Percentiles rank a stretch among this genome's conserved stretches.
These are phyloP conservation scores for Rutidosis leptorrhynchoides DNA, from an alignment of 129 eudicot genomes.

Conservation along the genomic window DNA sequence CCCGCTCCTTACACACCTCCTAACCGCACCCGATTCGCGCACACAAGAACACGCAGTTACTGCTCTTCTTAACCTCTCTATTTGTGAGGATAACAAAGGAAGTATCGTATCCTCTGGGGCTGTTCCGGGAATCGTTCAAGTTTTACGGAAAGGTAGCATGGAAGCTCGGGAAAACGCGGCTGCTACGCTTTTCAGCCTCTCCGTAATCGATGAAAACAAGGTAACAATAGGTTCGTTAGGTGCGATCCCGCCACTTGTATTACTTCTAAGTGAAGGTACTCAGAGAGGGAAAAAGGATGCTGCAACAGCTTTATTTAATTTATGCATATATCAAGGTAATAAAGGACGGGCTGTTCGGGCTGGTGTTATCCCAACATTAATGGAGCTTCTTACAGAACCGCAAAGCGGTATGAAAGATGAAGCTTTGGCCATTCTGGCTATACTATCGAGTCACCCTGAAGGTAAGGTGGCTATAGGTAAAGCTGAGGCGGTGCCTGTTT, in stretches of 20 bases:
- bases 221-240: conserved; percentile 75
- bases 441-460: conserved; percentile 84
- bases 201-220: conserved; percentile 86
- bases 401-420: conserved; percentile 88
- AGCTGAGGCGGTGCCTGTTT: conserved; percentile 72
- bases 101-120: conserved; percentile 79
- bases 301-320: conserved; percentile 86
- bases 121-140: conserved; percentile 90
- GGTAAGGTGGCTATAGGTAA: conserved; percentile 75
- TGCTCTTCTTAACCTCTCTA: conserved; percentile 91
- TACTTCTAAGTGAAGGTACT: conserved; percentile 69
- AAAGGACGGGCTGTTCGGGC: conserved; percentile 90
- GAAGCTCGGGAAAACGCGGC: conserved; percentile 98
- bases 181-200: conserved; percentile 89
- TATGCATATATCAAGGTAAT: conserved; percentile 92
- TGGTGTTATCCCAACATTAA: conserved; percentile 64
- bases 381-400: conserved; percentile 74
- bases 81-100: conserved; percentile 86
- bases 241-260: conserved; percentile 85
- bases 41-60: conserved; percentile 97
- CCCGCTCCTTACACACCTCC: conserved; percentile 70
- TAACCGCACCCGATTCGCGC: conserved; percentile 74
- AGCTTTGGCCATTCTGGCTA: conserved; percentile 81
- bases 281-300: conserved; percentile 97
- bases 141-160: conserved; percentile 79